Evolutionary conservation across 2,329 filamentous ascomycete genomes (phyloP).

Genomic region (Huntiella savannae): DNA sequence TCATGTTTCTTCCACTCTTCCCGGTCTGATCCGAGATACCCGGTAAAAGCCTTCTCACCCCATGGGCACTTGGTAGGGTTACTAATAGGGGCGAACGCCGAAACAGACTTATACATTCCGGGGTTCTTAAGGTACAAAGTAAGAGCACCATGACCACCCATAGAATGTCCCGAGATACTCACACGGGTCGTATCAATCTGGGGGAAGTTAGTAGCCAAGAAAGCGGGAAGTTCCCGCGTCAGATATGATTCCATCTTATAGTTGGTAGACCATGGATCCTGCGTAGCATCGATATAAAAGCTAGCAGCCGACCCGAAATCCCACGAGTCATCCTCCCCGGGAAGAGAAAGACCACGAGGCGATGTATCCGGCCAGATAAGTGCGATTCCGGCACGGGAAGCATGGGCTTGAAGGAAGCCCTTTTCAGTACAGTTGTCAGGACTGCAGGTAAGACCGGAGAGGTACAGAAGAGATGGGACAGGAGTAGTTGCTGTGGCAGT

Average conservation of each 20-base stretch:
- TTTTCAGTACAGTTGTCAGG: constrained; percentile 69
- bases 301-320: constrained; percentile 86
- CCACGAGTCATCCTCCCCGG: constrained; percentile 70
- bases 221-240: constrained; percentile 62
- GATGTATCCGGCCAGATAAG: constrained; percentile 90
- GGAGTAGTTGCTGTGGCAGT: constrained; percentile 33
- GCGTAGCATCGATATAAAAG: constrained; percentile 83
- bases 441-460: constrained; percentile 87
- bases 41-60: constrained; percentile 87
- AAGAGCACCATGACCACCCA: constrained; percentile 92
- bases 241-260: constrained; percentile 96
- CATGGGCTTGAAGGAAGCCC: constrained; percentile 79
- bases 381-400: constrained; percentile 67
- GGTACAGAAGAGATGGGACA: constrained; percentile 75
- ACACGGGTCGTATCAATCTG: constrained; percentile 51
- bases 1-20: constrained; percentile 77
- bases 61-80: constrained; percentile 78
- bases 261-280: constrained; percentile 50
- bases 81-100: constrained; percentile 74
- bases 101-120: constrained; percentile 71
- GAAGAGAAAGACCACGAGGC: constrained; percentile 61
- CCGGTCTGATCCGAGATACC: constrained; percentile 66
- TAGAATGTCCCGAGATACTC: constrained; percentile 82
- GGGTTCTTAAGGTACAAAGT: constrained; percentile 86
- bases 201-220: constrained; percentile 53